Evolutionary conservation across 768 basidiomycete genomes (phyloP).

Genomic region (Mrakia hoshinonis): DNA sequence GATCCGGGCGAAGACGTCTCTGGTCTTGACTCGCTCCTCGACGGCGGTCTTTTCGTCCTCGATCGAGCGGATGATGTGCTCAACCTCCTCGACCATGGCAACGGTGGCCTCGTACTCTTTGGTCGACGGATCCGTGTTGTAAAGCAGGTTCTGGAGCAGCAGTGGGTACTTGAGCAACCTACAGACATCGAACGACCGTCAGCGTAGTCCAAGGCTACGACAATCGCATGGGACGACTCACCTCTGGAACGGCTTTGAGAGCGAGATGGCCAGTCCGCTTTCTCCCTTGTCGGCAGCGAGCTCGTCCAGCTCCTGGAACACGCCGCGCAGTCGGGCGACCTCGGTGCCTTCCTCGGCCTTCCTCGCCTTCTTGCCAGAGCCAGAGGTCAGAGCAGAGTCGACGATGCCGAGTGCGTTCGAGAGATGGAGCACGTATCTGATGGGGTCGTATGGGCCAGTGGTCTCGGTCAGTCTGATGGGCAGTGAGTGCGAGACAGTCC

Average conservation of each 20-base stretch:
- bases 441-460: conserved; percentile 1
- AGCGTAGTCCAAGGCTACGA: not conserved
- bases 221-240: not conserved
- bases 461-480: not conserved
- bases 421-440: conserved; percentile 29
- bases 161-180: conserved; percentile 90
- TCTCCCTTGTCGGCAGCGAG: conserved; percentile 76
- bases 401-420: conserved; percentile 31
- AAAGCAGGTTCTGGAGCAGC: conserved; percentile 92
- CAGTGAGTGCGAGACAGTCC: not conserved
- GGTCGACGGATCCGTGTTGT: conserved; percentile 84
- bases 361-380: not conserved
- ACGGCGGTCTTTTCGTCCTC: conserved; percentile 96
- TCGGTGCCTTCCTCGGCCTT: conserved; percentile 21
- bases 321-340: conserved; percentile 11
- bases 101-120: conserved; percentile 89
- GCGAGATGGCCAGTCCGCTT: conserved; percentile 84
- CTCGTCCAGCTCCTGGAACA: conserved; percentile 56
- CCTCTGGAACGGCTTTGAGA: conserved; percentile 88
- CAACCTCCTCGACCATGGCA: conserved; percentile 94
- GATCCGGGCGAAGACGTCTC: conserved; percentile 90
- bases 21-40: conserved; percentile 88
- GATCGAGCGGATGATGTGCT: conserved; percentile 88
- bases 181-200: not conserved
- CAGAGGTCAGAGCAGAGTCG: conserved; percentile 26